phyloP scores from a whole-genome alignment of 768 basidiomycete species.

The Suillus subaureus region DNA sequence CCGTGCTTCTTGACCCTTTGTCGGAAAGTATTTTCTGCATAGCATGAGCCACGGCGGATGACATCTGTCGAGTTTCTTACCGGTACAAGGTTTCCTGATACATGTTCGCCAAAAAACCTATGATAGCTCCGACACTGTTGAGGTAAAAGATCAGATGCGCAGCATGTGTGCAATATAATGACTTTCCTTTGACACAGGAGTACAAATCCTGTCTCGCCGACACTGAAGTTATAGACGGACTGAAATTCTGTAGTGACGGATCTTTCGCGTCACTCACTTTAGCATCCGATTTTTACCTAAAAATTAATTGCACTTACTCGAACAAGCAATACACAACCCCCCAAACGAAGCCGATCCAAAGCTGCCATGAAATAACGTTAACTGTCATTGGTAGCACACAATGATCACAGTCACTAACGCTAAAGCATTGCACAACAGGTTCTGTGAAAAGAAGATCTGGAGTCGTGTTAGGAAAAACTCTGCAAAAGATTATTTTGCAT shows the following conservation, averaged over 20 bases:
- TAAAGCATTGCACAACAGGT: conserved; percentile 72
- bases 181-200: conserved; percentile 57
- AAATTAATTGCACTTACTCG: conserved; percentile 38
- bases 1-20: conserved; percentile 55
- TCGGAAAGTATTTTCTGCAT: conserved; percentile 21
- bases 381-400: not conserved
- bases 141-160: conserved; percentile 7
- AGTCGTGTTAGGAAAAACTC: conserved; percentile 6
- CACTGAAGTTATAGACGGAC: conserved; percentile 59
- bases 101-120: conserved; percentile 47
- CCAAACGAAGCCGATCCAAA: conserved; percentile 75
- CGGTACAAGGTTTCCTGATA: conserved; percentile 54
- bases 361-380: conserved; percentile 32
- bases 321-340: conserved; percentile 71
- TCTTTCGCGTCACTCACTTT: conserved; percentile 29
- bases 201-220: conserved; percentile 58
- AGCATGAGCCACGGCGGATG: conserved; percentile 25
- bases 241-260: conserved; percentile 58
- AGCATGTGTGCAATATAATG: not conserved
- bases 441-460: conserved; percentile 43
- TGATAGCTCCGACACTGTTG: conserved; percentile 50
- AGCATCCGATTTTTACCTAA: not conserved
- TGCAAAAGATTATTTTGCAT: conserved; percentile 27
- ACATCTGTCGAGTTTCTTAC: conserved; percentile 31
- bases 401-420: conserved; percentile 42